phyloP scores from a whole-genome alignment of 306 rosid species.

The Castanea mollissima region DNA sequence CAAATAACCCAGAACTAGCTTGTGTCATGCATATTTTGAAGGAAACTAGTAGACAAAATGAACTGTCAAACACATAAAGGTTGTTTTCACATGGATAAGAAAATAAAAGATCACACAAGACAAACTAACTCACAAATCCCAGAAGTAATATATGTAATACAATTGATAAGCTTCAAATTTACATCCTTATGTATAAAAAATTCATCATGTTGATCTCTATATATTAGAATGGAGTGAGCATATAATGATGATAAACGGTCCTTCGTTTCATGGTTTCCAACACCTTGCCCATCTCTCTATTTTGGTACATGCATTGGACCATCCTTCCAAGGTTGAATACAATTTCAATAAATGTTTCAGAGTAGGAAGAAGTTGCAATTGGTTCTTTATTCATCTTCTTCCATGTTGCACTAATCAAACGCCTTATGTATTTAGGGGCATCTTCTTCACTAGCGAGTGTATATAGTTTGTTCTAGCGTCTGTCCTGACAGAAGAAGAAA shows the following conservation, averaged over 20 bases:
- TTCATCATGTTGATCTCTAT: background rate
- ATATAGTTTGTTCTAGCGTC: too few species aligned
- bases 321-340: slow-evolving; percentile 1
- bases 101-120: too few species aligned
- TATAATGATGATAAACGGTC: background rate
- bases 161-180: too few species aligned
- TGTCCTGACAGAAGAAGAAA: too few species aligned
- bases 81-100: too few species aligned
- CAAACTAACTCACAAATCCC: too few species aligned
- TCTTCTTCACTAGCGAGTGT: background rate
- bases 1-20: too few species aligned
- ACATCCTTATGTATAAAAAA: too few species aligned
- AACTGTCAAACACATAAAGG: too few species aligned
- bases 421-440: slow-evolving; percentile 1
- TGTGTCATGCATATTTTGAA: too few species aligned
- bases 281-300: background rate
- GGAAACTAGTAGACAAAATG: too few species aligned
- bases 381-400: slow-evolving; percentile 14
- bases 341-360: background rate
- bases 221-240: background rate
- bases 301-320: slow-evolving; percentile 13
- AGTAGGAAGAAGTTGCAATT: background rate
- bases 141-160: too few species aligned
- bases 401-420: slow-evolving; percentile 6
- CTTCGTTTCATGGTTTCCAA: background rate